A percentile compares a stretch with the other conserved stretches of the same genome.
These are phyloP conservation scores for Achaetomiella virescens DNA, from an alignment of 495 filamentous ascomycete genomes.

Conservation along the genomic window DNA sequence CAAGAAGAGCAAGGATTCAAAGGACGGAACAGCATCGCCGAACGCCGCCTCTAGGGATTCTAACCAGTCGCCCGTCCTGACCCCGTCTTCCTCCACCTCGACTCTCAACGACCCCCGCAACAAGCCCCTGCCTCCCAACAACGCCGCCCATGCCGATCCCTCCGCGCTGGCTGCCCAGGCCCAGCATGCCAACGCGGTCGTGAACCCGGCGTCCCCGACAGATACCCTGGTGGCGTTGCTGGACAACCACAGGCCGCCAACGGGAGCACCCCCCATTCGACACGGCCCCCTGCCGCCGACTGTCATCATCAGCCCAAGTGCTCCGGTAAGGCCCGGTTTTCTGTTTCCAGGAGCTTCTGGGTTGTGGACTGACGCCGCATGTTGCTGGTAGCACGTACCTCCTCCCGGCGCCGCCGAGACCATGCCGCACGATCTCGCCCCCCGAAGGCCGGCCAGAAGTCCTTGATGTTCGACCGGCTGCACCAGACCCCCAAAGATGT, in stretches of 20 bases:
- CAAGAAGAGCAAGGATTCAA: slow-evolving; percentile 84
- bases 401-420: slow-evolving; percentile 92
- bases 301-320: slow-evolving; percentile 92
- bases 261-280: slow-evolving; percentile 62
- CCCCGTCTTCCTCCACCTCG: slow-evolving; percentile 80
- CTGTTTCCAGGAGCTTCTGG: not conserved
- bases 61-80: slow-evolving; percentile 54
- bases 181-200: slow-evolving; percentile 18
- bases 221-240: slow-evolving; percentile 37
- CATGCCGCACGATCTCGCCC: slow-evolving; percentile 96
- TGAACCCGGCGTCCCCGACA: slow-evolving; percentile 35
- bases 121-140: slow-evolving; percentile 66
- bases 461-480: slow-evolving; percentile 81
- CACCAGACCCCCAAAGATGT: slow-evolving; percentile 93
- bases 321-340: slow-evolving; percentile 61
- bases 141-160: slow-evolving; percentile 50
- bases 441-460: slow-evolving; percentile 85
- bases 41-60: slow-evolving; percentile 53
- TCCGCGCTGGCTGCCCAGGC: slow-evolving; percentile 39
- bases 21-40: slow-evolving; percentile 71
- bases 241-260: slow-evolving; percentile 43
- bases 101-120: slow-evolving; percentile 79
- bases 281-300: slow-evolving; percentile 73
- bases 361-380: slow-evolving; percentile 15
- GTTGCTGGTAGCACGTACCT: slow-evolving; percentile 68